These are phyloP conservation scores for Huntiella savannae DNA, from an alignment of 2,329 filamentous ascomycete genomes.

Conservation along the genomic window DNA sequence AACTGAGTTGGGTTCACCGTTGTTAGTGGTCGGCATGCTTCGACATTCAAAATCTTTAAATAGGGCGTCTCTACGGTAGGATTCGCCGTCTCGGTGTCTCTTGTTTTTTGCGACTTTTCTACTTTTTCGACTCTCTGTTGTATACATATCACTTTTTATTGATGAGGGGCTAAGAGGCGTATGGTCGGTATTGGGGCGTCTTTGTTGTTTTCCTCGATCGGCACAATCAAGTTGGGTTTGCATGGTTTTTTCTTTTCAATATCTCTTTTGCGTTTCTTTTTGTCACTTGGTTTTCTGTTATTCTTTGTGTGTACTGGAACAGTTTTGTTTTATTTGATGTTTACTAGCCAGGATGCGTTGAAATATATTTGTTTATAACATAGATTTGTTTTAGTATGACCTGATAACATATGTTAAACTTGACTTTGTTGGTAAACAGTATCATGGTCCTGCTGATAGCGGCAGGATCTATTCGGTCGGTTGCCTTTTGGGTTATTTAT, in stretches of 20 bases:
- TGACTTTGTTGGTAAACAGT: too few relatives aligned
- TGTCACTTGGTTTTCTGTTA: constrained; percentile 9
- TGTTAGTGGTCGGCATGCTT: constrained; percentile 2
- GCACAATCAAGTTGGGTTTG: constrained; percentile 11
- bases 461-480: too few relatives aligned
- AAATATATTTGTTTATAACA: too few relatives aligned
- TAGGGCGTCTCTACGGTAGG: not conserved
- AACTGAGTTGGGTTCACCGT: constrained; percentile 7
- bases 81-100: not conserved
- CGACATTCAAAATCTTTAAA: constrained; percentile 3
- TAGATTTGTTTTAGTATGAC: too few relatives aligned
- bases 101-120: constrained; percentile 1
- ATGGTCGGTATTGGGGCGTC: constrained; percentile 3
- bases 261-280: constrained; percentile 18
- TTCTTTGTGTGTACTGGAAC: not conserved
- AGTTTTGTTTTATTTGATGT: not conserved
- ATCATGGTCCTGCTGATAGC: too few relatives aligned
- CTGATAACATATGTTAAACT: too few relatives aligned
- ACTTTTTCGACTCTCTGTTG: constrained; percentile 7
- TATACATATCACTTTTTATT: constrained; percentile 10
- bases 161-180: constrained; percentile 7
- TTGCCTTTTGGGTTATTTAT: too few relatives aligned
- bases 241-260: constrained; percentile 13
- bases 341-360: too few relatives aligned
- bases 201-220: constrained; percentile 6